Percentiles rank a stretch among this genome's conserved stretches.
Evolutionary conservation across 495 filamentous ascomycete genomes (phyloP).

Genomic region (Cladorrhinum samala): DNA sequence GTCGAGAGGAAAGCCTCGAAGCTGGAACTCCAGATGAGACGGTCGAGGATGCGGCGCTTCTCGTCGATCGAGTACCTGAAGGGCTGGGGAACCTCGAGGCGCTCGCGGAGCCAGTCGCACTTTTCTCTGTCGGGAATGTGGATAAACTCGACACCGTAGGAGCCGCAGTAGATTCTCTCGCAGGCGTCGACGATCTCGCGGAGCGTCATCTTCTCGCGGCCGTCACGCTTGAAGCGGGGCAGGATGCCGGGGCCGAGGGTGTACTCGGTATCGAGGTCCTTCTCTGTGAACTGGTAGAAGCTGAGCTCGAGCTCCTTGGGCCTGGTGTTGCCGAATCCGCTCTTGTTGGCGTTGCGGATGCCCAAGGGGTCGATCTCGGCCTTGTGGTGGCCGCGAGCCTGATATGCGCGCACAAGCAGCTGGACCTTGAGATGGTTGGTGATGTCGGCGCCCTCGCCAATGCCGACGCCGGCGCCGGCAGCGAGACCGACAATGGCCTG

Average conservation of each 20-base stretch:
- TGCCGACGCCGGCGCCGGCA: constrained; percentile 59
- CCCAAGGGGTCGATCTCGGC: constrained; percentile 94
- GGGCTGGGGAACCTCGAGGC: constrained; percentile 85
- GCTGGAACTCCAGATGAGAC: constrained; percentile 94
- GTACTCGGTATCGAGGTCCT: constrained; percentile 90
- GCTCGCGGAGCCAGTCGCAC: constrained; percentile 95
- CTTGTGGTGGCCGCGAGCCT: constrained; percentile 97
- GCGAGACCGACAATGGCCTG: constrained; percentile 71
- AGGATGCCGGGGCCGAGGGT: constrained; percentile 90
- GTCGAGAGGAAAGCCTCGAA: constrained; percentile 92
- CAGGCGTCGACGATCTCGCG: constrained; percentile 90
- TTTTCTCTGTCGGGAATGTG: constrained; percentile 96
- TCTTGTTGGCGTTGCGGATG: constrained; percentile 75
- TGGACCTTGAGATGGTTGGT: constrained; percentile 98
- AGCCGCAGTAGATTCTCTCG: constrained; percentile 93
- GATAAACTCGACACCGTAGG: constrained; percentile 96
- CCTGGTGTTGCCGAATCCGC: constrained; percentile 73
- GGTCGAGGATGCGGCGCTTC: constrained; percentile 94
- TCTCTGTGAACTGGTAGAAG: constrained; percentile 90
- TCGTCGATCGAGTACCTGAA: constrained; percentile 96
- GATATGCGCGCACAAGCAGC: constrained; percentile 91
- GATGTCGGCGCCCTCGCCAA: constrained; percentile 72
- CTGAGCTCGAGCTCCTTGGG: constrained; percentile 91
- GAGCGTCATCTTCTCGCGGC: constrained; percentile 90
- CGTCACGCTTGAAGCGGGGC: constrained; percentile 82